Base-by-base conservation (phyloP, 441 rosid genomes). In the Rhodomyrtus psidioides region DNA sequence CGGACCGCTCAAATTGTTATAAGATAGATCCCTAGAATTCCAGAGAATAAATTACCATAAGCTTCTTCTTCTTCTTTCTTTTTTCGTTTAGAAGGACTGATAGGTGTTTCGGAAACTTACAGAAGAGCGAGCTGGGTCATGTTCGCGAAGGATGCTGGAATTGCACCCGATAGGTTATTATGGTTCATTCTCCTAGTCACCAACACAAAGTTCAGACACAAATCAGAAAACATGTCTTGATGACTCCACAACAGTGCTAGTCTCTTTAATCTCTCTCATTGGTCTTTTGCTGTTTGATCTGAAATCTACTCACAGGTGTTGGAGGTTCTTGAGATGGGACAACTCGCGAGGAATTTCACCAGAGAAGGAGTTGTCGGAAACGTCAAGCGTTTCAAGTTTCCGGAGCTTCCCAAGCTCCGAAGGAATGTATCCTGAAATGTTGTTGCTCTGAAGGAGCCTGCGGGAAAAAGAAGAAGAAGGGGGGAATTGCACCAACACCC, bases 1-100 rank as follows among this genome's bases (percentile, higher is more conserved):
- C 30, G 88, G 88, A 74, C 86, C 88, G 6, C 83, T 83, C 70
- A 86, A 57, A 76, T 83, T 86, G 85, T 86, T 86, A 79, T 75
- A 53, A 16, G 88, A 83, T 55, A 86, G 49, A 46, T 86, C 88
- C 86, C 88, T 86, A 53, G 42, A 83, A 53, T 27, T 82, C 54
- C 53, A 83, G 28, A 42, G 58, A n/a, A 21, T 2, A 82, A 39
- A 53, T 82, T 24, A 56, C 84, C n/a, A 24, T 28, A 19, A 70
- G 49, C 79, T 21, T 2, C 15, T 65, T 34, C 44, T 65, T 34
- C 49, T 44, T 49, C 3, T 53, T 44, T 10, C 2, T 53, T 17
- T 9, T 65, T 30, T 34, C 49, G 2, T 65, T 27, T 14, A 59
- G 51, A 26, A 39, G 23, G 54, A 82, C 65, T 6, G 27, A 44